Evolutionary conservation across 805 yeast genomes (phyloP).

Genomic region (Nadsonia fulvescens): DNA sequence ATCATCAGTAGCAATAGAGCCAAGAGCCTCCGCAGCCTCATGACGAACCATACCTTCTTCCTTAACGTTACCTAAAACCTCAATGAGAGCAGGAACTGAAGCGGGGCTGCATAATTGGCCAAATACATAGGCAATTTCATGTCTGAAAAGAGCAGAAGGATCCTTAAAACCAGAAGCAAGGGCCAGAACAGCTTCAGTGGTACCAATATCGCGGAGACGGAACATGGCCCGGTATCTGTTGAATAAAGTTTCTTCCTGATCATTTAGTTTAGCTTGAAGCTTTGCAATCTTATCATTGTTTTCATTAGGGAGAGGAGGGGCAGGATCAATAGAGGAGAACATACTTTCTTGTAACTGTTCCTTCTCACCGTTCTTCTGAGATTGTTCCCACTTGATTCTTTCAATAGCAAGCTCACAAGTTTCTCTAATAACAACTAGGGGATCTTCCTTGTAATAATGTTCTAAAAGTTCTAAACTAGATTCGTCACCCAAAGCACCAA

Average conservation of each 20-base stretch:
- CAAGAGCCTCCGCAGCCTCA: conserved; percentile 98
- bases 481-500: conserved; percentile 83
- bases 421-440: conserved; percentile 76
- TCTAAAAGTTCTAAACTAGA: conserved; percentile 51
- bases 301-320: conserved; percentile 80
- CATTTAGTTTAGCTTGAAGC: conserved; percentile 51
- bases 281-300: conserved; percentile 42
- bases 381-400: conserved; percentile 82
- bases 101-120: conserved; percentile 93
- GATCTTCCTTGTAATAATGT: conserved; percentile 52
- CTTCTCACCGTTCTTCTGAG: conserved; percentile 39
- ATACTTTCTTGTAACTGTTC: conserved; percentile 62
- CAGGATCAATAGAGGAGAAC: conserved; percentile 87
- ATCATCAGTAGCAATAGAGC: conserved; percentile 90
- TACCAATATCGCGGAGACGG: conserved; percentile 85
- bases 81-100: conserved; percentile 71
- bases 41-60: conserved; percentile 99
- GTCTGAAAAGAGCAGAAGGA: conserved; percentile 85
- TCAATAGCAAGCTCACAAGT: conserved; percentile 96
- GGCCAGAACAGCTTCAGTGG: conserved; percentile 84
- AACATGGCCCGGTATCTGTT: conserved; percentile 98
- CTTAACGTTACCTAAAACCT: conserved; percentile 52
- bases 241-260: conserved; percentile 62
- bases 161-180: conserved; percentile 81
- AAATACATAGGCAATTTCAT: conserved; percentile 94